phyloP scores from a whole-genome alignment of 768 basidiomycete genomes.

The Auricularia sp. region DNA sequence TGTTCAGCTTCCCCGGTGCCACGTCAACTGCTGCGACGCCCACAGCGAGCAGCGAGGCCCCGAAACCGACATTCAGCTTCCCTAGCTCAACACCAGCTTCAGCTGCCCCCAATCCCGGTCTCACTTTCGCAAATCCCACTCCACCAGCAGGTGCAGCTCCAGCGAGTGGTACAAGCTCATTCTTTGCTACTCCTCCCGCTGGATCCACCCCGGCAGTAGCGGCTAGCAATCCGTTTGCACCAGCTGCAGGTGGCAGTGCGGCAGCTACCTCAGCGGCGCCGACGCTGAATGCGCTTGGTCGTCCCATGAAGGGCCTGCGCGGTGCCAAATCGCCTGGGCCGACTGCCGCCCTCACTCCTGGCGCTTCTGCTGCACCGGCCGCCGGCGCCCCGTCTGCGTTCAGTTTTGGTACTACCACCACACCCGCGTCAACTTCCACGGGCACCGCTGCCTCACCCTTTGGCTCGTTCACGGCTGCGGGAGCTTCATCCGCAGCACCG shows the following conservation, averaged over 20 bases:
- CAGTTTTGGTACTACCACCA: no score
- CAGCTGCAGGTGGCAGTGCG: background rate
- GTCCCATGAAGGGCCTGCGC: conserved; percentile 85
- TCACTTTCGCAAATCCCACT: no score
- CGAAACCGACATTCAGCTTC: no score
- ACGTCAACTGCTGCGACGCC: no score
- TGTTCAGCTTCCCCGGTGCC: no score
- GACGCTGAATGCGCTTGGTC: conserved; percentile 17
- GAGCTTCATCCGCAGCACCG: background rate
- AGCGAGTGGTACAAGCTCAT: background rate
- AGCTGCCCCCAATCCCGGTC: no score
- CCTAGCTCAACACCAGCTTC: background rate
- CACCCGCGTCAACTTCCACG: no score
- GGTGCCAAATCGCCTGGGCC: conserved; percentile 29
- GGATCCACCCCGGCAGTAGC: background rate
- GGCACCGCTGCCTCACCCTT: no score
- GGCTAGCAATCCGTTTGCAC: background rate
- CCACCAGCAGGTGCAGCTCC: background rate
- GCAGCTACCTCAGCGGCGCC: background rate
- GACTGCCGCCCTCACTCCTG: no score
- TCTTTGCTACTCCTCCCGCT: background rate
- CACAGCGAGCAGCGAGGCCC: no score
- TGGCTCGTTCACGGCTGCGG: background rate
- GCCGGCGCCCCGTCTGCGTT: no score
- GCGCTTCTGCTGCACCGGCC: no score